Base-by-base conservation (phyloP, 306 rosid genomes). In the Vicia faba region DNA sequence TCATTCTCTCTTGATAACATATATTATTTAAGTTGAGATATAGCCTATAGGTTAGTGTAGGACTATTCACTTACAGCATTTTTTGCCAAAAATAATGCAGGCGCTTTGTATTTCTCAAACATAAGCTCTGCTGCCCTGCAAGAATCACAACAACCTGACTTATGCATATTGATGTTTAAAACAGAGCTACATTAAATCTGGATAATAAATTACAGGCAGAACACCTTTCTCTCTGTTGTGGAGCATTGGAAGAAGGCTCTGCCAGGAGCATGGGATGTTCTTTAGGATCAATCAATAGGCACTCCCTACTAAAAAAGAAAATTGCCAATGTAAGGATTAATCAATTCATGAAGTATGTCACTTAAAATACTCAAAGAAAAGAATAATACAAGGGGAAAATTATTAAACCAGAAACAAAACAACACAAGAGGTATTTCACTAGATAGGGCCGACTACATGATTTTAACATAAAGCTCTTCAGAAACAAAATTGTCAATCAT, bases 211-310 rank as follows among this genome's bases (percentile, higher is more conserved):
- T 7, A 77, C 36, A 55, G 40, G 72, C 33, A 64, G 25, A 63
- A 61, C 67, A 88, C 99, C 89, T 90, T 81, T 93, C 99, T 76
- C 99, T 88, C 76, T 90, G 97, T 64, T 83, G 99, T 76, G 84
- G 99, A 75, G 83, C 72, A 76, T 86, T 93, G 4, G 76, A 93
- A 65, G 95, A 93, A 75, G 99, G 97, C 63, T 93, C 99, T 9
- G 97, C 99, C 68, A 93, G 97, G 67, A 93, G 92, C 97, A 93
- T 90, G 23, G 99, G 99, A 80, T 86, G 99, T 85, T 93, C 96
- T 76, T 85, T 85, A 44, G 99, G 96, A 78, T 93, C 99, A 76
- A 93, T 75, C 83, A 86, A 78, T 10, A 93, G 81, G 82, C 96
- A 90, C 68, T 93, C 97, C 88, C 99, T 93, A 43, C 58, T 55